Conservation (phyloP, 148 eudicot species). For the Fagopyrum tataricum region DNA sequence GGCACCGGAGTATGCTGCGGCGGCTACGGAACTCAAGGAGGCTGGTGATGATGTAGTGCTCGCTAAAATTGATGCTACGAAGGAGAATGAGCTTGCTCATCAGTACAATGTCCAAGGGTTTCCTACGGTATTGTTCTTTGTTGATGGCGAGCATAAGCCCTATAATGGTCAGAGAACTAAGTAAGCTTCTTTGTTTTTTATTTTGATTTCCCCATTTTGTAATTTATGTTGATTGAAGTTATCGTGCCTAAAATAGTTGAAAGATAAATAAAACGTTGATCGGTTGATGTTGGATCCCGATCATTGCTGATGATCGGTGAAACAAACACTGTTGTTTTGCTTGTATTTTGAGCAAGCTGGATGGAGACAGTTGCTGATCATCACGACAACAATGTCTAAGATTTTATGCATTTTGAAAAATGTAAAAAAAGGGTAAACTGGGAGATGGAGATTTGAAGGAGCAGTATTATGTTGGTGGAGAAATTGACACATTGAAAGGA, state of each 20-base stretch:
- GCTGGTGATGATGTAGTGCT: slow-evolving; percentile 48
- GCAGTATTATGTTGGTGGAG: neutral
- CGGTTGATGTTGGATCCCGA: too few relatives aligned
- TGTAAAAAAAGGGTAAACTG: neutral
- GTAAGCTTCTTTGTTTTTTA: slow-evolving; percentile 24
- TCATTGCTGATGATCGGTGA: too few relatives aligned
- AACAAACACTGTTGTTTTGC: too few relatives aligned
- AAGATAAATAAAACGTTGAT: too few relatives aligned
- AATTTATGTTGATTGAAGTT: too few relatives aligned
- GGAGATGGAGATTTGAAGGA: neutral
- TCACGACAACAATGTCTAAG: too few relatives aligned
- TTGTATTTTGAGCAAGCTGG: too few relatives aligned
- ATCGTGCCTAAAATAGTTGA: too few relatives aligned
- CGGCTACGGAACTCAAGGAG: slow-evolving; percentile 63
- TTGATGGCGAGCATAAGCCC: slow-evolving; percentile 74
- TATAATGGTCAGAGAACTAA: slow-evolving; percentile 65
- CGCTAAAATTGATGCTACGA: slow-evolving; percentile 85
- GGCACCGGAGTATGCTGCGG: slow-evolving; percentile 95
- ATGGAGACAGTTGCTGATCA: too few relatives aligned
- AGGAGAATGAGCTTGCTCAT: slow-evolving; percentile 67
- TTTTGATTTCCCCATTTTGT: neutral
- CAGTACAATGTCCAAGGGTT: slow-evolving; percentile 75
- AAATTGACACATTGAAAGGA: neutral
- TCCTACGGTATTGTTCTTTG: slow-evolving; percentile 72
- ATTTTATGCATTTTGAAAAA: neutral